phyloP scores from a whole-genome alignment of 495 filamentous ascomycete genomes.

The Penicillium simplicissimum region DNA sequence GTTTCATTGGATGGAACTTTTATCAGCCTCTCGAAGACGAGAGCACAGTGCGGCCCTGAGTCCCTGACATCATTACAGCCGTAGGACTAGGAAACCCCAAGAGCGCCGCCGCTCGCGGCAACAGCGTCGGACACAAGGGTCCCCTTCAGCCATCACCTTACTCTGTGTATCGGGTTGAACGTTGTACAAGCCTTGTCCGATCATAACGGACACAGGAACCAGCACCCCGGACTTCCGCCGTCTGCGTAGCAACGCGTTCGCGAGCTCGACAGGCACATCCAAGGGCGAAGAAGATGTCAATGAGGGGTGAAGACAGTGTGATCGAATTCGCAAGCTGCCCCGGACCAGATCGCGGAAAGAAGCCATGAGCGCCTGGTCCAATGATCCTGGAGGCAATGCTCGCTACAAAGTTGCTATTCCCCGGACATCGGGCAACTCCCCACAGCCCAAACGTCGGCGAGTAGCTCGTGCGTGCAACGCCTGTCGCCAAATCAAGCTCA shows the following conservation, averaged over 20 bases:
- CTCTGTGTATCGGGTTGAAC: not conserved
- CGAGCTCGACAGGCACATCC: not conserved
- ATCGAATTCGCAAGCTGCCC: not conserved
- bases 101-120: not conserved
- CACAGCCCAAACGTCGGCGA: not conserved
- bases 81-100: not conserved
- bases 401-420: constrained; percentile 6
- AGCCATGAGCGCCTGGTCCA: constrained; percentile 2
- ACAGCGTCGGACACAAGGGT: not conserved
- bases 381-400: constrained; percentile 1
- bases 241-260: not conserved
- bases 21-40: not conserved
- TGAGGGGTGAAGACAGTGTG: not conserved
- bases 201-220: not conserved
- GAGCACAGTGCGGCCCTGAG: not conserved
- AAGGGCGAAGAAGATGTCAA: not conserved
- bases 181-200: not conserved
- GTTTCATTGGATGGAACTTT: not conserved
- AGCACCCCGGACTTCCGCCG: not conserved
- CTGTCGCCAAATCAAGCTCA: not conserved
- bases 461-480: constrained; percentile 1
- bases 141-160: not conserved
- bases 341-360: not conserved
- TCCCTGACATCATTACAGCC: not conserved
- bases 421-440: not conserved